Evolutionary conservation across 225 moss, liverwort and hornwort species (phyloP), one percentile per base, ranked within the genome.

Genomic region (Antitrichia curtipendula): DNA sequence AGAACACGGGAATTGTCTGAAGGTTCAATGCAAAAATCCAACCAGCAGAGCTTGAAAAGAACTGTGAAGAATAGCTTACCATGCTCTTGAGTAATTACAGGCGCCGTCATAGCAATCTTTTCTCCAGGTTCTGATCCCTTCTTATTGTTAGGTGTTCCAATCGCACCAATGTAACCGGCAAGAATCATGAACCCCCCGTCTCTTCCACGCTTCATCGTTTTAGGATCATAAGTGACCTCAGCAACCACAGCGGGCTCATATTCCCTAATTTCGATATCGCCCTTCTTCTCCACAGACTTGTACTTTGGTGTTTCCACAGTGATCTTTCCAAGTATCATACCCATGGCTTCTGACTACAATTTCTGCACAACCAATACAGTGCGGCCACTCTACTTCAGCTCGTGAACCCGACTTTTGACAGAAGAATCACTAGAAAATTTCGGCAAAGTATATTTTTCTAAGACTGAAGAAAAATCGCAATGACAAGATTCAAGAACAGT

Each of bases 61-160:
- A 54, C 28, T 86, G 40, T 41, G 57, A 59, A 45, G 60, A 36
- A 18, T 45, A 56, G 64, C 91, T 89, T 81, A 90, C 91, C 83
- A 31, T 91, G 88, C 85, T 92, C 94, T 91, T 90, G 94, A 73
- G 96, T 96, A 74, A 99, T 90, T 20, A 99, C 97, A 62, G 98
- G 98, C 8, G 97, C 98, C 62, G 98, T 99, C 98, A 99, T 97
- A 31, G 98, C 98, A 78, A 99, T 96, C 57, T 97, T 99, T 90
- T 99, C 97, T 53, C 95, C 91, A 73, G 88, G 89, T 27, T 90
- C 92, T 47, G 93, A 87, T 43, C 88, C 89, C 69, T 95, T 95
- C 63, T 90, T 90, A 63, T 99, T 99, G 20, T 89, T 90, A 17
- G 98, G 95, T 58, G 91, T 85, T 66, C 98, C 98, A 74, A 97